Conservation (phyloP, 2,329 filamentous ascomycete species). For the Fusarium sp. region DNA sequence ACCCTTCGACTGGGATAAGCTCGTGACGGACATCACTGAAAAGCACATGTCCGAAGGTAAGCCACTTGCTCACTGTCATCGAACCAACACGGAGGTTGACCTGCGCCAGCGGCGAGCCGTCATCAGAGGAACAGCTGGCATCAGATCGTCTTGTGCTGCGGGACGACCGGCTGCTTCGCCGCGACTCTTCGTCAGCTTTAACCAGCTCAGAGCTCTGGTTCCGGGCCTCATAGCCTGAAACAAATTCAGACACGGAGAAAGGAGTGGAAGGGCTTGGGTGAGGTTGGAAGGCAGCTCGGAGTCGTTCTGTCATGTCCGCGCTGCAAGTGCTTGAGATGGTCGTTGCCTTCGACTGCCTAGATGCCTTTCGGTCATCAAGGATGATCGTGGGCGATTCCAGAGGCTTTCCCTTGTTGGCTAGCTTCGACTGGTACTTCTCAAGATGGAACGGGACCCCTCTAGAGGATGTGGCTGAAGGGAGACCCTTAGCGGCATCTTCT, state of each 20-base stretch:
- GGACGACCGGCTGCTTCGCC: slow-evolving; percentile 52
- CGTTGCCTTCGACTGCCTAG: slow-evolving; percentile 53
- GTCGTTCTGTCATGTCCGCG: slow-evolving; percentile 68
- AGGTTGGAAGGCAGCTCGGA: slow-evolving; percentile 65
- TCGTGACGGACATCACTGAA: slow-evolving; percentile 86
- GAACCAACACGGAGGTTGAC: slow-evolving; percentile 85
- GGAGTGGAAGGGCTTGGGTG: slow-evolving; percentile 61
- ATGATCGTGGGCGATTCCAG: slow-evolving; percentile 66
- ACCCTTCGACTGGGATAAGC: slow-evolving; percentile 63
- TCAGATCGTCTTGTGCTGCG: slow-evolving; percentile 59
- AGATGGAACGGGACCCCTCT: slow-evolving; percentile 71
- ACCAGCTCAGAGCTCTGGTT: slow-evolving; percentile 33
- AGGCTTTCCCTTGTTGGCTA: slow-evolving; percentile 55
- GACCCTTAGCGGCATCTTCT: slow-evolving; percentile 65
- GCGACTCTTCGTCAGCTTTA: slow-evolving; percentile 52
- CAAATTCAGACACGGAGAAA: slow-evolving; percentile 61
- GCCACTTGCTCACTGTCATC: slow-evolving; percentile 90
- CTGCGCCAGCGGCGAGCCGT: slow-evolving; percentile 76
- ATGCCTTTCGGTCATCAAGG: slow-evolving; percentile 52
- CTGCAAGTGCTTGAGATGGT: slow-evolving; percentile 68
- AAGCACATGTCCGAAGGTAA: slow-evolving; percentile 86
- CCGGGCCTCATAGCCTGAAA: slow-evolving; percentile 46
- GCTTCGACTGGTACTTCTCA: slow-evolving; percentile 62
- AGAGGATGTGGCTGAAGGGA: slow-evolving; percentile 70
- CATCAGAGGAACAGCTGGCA: slow-evolving; percentile 66